Percentiles rank a stretch among this genome's conserved stretches.
phyloP scores from a whole-genome alignment of 2,329 filamentous ascomycete species.

The Chaetomium strumarium region DNA sequence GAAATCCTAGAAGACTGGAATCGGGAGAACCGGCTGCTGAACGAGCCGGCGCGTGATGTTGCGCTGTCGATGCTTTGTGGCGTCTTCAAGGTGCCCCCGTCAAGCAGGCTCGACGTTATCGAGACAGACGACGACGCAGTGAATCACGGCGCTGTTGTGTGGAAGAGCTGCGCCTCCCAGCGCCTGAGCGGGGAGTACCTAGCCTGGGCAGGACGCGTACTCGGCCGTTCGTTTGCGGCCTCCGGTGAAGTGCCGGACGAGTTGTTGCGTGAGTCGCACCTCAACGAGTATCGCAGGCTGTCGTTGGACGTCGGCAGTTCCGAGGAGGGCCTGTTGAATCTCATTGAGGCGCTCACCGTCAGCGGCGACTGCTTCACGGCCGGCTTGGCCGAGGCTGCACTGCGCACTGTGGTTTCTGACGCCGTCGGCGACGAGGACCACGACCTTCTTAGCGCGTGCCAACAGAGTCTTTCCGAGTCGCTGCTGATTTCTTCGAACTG shows the following conservation, averaged over 20 bases:
- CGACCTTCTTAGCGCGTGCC: conserved; percentile 45
- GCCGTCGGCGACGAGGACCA: conserved; percentile 43
- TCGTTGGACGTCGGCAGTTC: conserved; percentile 49
- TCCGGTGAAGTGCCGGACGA: conserved; percentile 61
- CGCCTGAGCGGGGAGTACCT: conserved; percentile 63
- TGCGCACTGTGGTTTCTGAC: conserved; percentile 52
- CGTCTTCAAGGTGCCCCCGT: conserved; percentile 60
- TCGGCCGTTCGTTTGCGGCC: conserved; percentile 77
- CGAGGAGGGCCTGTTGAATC: conserved; percentile 55
- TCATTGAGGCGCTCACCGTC: conserved; percentile 57
- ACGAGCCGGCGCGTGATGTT: conserved; percentile 61
- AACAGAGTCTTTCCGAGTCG: conserved; percentile 45
- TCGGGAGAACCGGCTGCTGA: conserved; percentile 58
- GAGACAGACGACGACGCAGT: conserved; percentile 60
- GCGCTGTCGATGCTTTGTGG: conserved; percentile 69
- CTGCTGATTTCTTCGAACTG: conserved; percentile 52
- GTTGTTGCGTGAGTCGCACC: conserved; percentile 53
- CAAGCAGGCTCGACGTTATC: conserved; percentile 60
- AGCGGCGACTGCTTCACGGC: conserved; percentile 50
- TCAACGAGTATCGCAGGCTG: conserved; percentile 45
- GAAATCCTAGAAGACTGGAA: conserved; percentile 71
- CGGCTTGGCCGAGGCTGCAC: conserved; percentile 55
- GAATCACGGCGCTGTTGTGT: conserved; percentile 60
- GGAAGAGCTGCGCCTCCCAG: conserved; percentile 66
- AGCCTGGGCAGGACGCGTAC: conserved; percentile 76